These are phyloP conservation scores for Epichloe sibirici DNA, from an alignment of 2,329 filamentous ascomycete species.

Conservation along the genomic window DNA sequence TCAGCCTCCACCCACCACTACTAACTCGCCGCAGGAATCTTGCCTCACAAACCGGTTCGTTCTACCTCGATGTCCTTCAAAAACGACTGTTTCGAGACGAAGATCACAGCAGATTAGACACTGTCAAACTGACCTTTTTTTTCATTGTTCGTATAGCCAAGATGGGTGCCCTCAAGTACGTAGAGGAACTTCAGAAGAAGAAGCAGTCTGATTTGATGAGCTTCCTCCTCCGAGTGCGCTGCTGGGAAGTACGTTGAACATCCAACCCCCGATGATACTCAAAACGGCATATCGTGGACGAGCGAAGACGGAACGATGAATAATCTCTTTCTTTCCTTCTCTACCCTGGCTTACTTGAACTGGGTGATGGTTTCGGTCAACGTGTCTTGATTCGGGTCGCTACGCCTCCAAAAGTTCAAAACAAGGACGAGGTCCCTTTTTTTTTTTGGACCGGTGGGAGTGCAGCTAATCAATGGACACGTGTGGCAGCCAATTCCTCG, in stretches of 20 bases:
- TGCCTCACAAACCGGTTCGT: slow-evolving; percentile 26
- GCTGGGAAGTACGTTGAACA: slow-evolving; percentile 88
- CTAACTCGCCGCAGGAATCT: slow-evolving; percentile 26
- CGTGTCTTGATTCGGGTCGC: background rate
- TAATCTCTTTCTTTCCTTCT: slow-evolving; percentile 8
- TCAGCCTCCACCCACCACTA: slow-evolving; percentile 17
- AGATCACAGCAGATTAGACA: background rate
- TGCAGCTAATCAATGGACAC: no score
- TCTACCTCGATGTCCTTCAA: background rate
- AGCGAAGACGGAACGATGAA: slow-evolving; percentile 12
- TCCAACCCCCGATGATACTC: slow-evolving; percentile 17
- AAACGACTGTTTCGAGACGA: background rate
- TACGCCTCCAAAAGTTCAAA: background rate
- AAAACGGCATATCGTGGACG: slow-evolving; percentile 21
- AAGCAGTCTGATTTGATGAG: slow-evolving; percentile 99
- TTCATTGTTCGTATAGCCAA: slow-evolving; percentile 34
- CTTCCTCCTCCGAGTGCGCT: slow-evolving; percentile 98
- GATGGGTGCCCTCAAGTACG: slow-evolving; percentile 99
- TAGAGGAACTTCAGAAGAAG: slow-evolving; percentile 99
- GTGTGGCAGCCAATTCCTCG: background rate
- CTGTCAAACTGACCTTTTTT: background rate
- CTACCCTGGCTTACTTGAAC: no score
- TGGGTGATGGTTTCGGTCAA: background rate
- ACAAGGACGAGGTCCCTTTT: no score
- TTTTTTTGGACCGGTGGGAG: no score